Evolutionary conservation across 2,329 filamentous ascomycete species (phyloP).

Genomic region (Metarhizium brunneum): DNA sequence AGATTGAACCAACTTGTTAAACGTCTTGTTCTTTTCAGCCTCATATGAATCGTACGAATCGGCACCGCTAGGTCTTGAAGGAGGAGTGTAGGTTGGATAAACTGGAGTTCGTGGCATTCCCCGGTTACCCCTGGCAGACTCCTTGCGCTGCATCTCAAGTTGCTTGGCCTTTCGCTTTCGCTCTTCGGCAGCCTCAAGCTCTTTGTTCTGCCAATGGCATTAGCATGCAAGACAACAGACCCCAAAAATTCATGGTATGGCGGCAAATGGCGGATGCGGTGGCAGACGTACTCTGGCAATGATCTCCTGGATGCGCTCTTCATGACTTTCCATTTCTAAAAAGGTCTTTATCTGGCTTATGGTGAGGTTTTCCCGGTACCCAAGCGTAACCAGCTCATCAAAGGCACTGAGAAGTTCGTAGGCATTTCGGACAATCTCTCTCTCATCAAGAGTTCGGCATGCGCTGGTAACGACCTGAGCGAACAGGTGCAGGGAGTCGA

Average conservation of each 20-base stretch:
- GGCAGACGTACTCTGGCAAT: constrained; percentile 64
- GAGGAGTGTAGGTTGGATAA: constrained; percentile 84
- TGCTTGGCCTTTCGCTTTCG: constrained; percentile 98
- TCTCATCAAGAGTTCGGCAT: constrained; percentile 91
- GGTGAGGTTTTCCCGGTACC: constrained; percentile 92
- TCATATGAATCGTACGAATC: constrained; percentile 92
- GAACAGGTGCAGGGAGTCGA: constrained; percentile 95
- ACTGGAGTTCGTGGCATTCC: constrained; percentile 63
- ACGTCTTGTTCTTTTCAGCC: constrained; percentile 91
- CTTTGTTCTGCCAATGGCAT: constrained; percentile 67
- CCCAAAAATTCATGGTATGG: background rate
- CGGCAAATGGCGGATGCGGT: constrained; percentile 1
- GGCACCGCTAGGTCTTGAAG: constrained; percentile 60
- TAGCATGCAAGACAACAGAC: constrained; percentile 10
- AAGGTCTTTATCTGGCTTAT: constrained; percentile 98
- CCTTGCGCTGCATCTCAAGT: constrained; percentile 96
- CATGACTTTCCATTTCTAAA: constrained; percentile 97
- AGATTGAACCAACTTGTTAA: constrained; percentile 55
- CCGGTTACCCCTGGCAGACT: constrained; percentile 71
- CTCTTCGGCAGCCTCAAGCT: constrained; percentile 95
- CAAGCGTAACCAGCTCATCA: constrained; percentile 91
- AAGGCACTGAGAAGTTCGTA: constrained; percentile 96
- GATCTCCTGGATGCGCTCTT: constrained; percentile 97
- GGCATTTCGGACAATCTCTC: constrained; percentile 88
- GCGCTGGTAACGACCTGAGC: constrained; percentile 95